phyloP scores from a whole-genome alignment of 108 stramenopile species.

The Conticribra guillardii region DNA sequence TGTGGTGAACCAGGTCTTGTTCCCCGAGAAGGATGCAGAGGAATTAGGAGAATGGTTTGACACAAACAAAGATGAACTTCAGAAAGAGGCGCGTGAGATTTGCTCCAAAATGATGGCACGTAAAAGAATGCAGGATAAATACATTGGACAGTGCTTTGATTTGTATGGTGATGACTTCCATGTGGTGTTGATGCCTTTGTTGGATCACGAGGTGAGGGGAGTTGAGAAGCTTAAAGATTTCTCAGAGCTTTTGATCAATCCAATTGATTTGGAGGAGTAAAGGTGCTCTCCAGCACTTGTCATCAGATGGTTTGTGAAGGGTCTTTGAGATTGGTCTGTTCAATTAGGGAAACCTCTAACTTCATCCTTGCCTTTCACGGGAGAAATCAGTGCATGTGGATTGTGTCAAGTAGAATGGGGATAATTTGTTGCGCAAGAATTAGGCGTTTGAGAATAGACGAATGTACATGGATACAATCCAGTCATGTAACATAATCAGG shows the following conservation, averaged over 20 bases:
- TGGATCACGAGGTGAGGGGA: constrained; percentile 97
- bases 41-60: constrained; percentile 95
- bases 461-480: too few relatives aligned
- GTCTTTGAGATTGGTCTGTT: not conserved
- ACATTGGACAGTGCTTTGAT: constrained; percentile 99
- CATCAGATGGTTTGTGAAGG: not conserved
- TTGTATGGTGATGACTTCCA: constrained; percentile 99
- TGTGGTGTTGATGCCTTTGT: constrained; percentile 96
- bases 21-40: constrained; percentile 97
- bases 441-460: too few relatives aligned
- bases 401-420: too few relatives aligned
- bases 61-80: constrained; percentile 74
- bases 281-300: not conserved
- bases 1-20: constrained; percentile 99
- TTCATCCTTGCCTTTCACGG: too few relatives aligned
- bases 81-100: constrained; percentile 92
- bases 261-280: constrained; percentile 83
- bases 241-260: constrained; percentile 88
- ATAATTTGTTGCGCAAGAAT: too few relatives aligned
- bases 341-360: too few relatives aligned
- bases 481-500: too few relatives aligned
- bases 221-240: constrained; percentile 87
- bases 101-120: constrained; percentile 97
- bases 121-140: constrained; percentile 99
- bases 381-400: too few relatives aligned